Evolutionary conservation across 805 yeast species (phyloP), one percentile per base, ranked within the genome.

Genomic region (Yarrowia deformans): DNA sequence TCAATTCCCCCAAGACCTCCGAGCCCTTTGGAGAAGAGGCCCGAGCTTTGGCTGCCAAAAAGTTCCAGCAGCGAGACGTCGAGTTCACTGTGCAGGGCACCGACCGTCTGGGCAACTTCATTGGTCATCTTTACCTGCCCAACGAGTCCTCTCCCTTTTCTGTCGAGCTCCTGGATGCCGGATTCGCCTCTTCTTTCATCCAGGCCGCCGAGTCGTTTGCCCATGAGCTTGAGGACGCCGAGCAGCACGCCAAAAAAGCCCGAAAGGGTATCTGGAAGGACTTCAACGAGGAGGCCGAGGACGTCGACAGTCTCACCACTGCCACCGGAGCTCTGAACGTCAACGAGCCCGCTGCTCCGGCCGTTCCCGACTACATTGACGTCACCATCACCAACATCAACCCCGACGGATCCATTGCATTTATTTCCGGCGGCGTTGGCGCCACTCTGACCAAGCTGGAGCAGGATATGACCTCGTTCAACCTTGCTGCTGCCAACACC

Each of bases 91-190:
- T 91, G 23, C 85, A 85, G 72, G 88, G 85, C 69, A 84, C 85
- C 67, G 97, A 92, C 76, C 90, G 87, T 75, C 82, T 88, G 69
- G 97, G 97, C 70, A 91, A 90, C 0, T 92, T 92, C 75, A 86
- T 90, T 74, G 95, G 97, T 58, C 86, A 87, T 74, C 74, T 90
- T 66, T 89, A 80, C 75, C 74, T 86, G 12, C 84, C 84, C 14
- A 14, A n/a, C 14, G 60, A 81, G 81, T 55, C 80, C 81, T 39
- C 73, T 76, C 40, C 93, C 91, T 29, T 82, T 87, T 71, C 61
- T 1, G 43, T 66, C 3, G 42, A 29, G 32, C 61, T 63, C 5
- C 18, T 63, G 8, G 68, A 46, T 23, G 29, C 35, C n/a, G 77
- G 78, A 9, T 68, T 70, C 37, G 73, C 73, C 46, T 75, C 72